Conservation (phyloP, 345 rosid species). For the Stellera chamaejasme region DNA sequence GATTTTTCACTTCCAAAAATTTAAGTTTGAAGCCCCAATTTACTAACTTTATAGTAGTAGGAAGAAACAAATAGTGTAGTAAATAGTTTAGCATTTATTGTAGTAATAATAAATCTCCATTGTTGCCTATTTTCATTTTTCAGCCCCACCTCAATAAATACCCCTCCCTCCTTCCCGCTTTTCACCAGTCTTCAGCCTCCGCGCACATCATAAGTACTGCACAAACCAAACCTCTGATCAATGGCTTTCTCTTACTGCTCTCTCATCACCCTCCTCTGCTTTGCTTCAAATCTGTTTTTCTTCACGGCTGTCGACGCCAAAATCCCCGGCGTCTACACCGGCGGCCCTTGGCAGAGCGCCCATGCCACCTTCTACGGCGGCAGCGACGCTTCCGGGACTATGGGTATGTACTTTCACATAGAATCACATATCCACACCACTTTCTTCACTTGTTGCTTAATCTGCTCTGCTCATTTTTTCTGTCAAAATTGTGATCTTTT, state of each 20-base stretch:
- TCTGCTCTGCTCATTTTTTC: no score
- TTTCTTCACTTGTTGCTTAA: no score
- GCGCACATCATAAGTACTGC: no score
- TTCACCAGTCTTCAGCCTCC: no score
- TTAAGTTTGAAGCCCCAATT: no score
- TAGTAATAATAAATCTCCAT: not conserved
- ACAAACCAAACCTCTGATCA: no score
- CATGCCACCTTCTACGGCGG: constrained; percentile 83
- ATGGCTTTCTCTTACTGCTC: not conserved
- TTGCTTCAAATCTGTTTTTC: constrained; percentile 11
- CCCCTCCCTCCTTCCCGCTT: no score
- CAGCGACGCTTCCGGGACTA: constrained; percentile 61
- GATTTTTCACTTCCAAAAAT: no score
- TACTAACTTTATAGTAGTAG: no score
- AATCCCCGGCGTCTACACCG: constrained; percentile 39
- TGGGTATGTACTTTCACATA: constrained; percentile 32
- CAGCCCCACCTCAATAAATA: no score
- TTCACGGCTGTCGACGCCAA: constrained; percentile 22
- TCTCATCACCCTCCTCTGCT: constrained; percentile 11
- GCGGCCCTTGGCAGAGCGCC: constrained; percentile 46
- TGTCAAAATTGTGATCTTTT: not conserved
- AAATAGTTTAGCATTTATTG: no score
- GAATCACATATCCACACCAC: not conserved
- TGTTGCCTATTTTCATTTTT: not conserved
- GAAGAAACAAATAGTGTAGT: no score